Evolutionary conservation across 371 early-diverging fungal genomes (phyloP).

Genomic region (Rhizopus microsporus): DNA sequence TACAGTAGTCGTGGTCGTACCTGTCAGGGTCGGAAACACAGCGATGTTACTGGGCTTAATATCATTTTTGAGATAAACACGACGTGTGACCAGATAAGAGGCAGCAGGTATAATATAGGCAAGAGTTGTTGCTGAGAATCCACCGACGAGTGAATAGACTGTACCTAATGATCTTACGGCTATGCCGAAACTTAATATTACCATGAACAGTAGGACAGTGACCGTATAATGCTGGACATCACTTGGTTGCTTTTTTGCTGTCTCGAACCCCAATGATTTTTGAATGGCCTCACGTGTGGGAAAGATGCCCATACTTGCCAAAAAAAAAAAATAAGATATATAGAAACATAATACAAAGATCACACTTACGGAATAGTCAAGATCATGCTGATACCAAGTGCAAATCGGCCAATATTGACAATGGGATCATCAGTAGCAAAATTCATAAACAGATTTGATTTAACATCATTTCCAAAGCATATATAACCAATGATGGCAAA

Average conservation of each 20-base stretch:
- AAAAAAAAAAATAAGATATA: neutral
- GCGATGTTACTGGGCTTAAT: conserved; percentile 7
- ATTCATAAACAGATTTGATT: conserved; percentile 60
- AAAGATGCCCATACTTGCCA: conserved; percentile 43
- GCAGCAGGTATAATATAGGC: conserved; percentile 59
- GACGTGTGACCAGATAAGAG: conserved; percentile 47
- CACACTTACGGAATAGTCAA: conserved; percentile 53
- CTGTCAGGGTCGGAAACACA: conserved; percentile 25
- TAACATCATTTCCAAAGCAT: conserved; percentile 53
- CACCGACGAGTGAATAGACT: conserved; percentile 57
- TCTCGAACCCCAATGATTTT: conserved; percentile 56
- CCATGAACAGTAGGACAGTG: conserved; percentile 41
- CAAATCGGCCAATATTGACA: conserved; percentile 57
- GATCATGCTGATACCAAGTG: conserved; percentile 57
- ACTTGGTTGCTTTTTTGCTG: conserved; percentile 39
- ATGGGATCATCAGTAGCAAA: conserved; percentile 54
- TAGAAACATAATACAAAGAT: neutral
- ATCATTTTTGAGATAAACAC: conserved; percentile 1
- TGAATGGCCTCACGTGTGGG: conserved; percentile 58
- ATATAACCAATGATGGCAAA: conserved; percentile 61
- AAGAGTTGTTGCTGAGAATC: conserved; percentile 56
- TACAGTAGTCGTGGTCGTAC: conserved; percentile 16
- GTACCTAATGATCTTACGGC: conserved; percentile 50
- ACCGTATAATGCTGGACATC: conserved; percentile 42
- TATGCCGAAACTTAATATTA: conserved; percentile 37